phyloP scores from a whole-genome alignment of 2,329 filamentous ascomycete genomes.

The Aspergillus sp. region DNA sequence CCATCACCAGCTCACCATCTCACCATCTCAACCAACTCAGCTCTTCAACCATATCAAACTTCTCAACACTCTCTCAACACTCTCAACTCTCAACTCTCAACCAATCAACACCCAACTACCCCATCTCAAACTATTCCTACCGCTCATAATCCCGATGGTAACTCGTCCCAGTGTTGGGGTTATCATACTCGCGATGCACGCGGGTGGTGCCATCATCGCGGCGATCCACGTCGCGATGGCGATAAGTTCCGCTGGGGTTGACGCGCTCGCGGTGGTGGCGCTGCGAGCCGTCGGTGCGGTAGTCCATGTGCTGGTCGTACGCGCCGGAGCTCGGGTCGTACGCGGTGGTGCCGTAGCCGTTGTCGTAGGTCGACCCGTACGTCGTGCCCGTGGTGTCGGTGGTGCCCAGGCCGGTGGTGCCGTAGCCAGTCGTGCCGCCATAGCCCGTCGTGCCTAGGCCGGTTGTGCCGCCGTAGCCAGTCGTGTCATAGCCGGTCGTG shows the following conservation, averaged over 20 bases:
- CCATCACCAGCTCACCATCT: too few relatives aligned
- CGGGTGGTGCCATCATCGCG: slow-evolving; percentile 20
- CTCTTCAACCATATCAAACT: slow-evolving; percentile 6
- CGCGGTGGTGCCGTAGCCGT: slow-evolving; percentile 17
- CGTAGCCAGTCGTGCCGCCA: slow-evolving; percentile 10
- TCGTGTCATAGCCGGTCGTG: slow-evolving; percentile 19
- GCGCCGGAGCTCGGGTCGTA: slow-evolving; percentile 18
- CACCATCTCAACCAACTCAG: too few relatives aligned
- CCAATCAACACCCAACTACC: not conserved
- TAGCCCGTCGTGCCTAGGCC: slow-evolving; percentile 11
- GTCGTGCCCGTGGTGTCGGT: slow-evolving; percentile 9
- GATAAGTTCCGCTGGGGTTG: slow-evolving; percentile 20
- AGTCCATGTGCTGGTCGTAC: slow-evolving; percentile 28
- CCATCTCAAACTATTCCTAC: slow-evolving; percentile 4
- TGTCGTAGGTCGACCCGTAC: slow-evolving; percentile 16
- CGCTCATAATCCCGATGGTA: slow-evolving; percentile 26
- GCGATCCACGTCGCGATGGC: slow-evolving; percentile 24
- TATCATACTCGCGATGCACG: slow-evolving; percentile 24
- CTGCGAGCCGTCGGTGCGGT: slow-evolving; percentile 14
- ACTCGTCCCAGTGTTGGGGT: slow-evolving; percentile 25
- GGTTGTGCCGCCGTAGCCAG: slow-evolving; percentile 9
- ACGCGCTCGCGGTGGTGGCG: slow-evolving; percentile 25
- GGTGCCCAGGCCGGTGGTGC: slow-evolving; percentile 9
- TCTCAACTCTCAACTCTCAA: slow-evolving; percentile 2
- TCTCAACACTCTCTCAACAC: slow-evolving; percentile 6